Evolutionary conservation across 2,329 filamentous ascomycete genomes (phyloP).

Genomic region (Cladosporium sp.): DNA sequence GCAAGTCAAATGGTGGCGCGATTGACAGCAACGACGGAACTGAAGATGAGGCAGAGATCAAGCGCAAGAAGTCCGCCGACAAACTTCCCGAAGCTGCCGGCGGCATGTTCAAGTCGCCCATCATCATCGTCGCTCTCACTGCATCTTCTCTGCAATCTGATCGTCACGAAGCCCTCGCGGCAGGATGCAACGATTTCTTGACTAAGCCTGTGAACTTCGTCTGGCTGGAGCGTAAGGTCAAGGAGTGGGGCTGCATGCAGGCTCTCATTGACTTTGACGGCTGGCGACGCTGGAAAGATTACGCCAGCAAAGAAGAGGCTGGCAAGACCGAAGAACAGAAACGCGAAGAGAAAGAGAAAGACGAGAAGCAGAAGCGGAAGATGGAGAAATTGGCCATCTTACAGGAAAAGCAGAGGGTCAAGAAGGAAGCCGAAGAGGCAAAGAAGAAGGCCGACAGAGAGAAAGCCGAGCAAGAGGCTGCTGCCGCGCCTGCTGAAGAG

Average conservation of each 20-base stretch:
- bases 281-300: constrained; percentile 97
- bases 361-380: constrained; percentile 34
- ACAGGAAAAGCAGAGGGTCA: constrained; percentile 31
- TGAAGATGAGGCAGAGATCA: constrained; percentile 1
- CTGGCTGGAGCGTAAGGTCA: constrained; percentile 96
- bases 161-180: constrained; percentile 88
- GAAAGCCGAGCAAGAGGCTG: constrained; percentile 5
- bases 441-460: constrained; percentile 24
- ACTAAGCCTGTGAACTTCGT: constrained; percentile 97
- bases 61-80: constrained; percentile 50
- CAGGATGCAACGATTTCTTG: constrained; percentile 96
- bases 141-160: constrained; percentile 94
- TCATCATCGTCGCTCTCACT: constrained; percentile 96
- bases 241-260: constrained; percentile 99
- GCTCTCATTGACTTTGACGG: constrained; percentile 97
- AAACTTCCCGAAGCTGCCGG: constrained; percentile 54
- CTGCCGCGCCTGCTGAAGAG: background rate
- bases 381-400: constrained; percentile 35
- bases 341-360: constrained; percentile 31
- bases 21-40: background rate
- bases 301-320: constrained; percentile 44
- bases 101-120: constrained; percentile 85
- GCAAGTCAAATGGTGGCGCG: background rate
- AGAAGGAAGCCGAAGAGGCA: constrained; percentile 29
- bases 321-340: constrained; percentile 39